Evolutionary conservation across 2,329 filamentous ascomycete species (phyloP).

Genomic region (Pezicula neosporulosa): DNA sequence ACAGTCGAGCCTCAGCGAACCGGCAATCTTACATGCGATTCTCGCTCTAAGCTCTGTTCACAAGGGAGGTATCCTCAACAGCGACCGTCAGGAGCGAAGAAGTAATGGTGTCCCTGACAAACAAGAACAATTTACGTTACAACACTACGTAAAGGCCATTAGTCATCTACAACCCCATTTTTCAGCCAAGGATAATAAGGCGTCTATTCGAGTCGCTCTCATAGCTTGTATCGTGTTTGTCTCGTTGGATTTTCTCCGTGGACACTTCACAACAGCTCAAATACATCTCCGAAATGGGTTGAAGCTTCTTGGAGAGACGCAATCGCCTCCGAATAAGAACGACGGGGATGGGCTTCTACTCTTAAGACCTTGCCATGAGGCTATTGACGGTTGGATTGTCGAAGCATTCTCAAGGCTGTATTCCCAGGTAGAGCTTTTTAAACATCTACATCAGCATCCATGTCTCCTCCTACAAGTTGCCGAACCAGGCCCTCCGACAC

Average conservation of each 20-base stretch:
- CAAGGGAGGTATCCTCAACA: constrained; percentile 25
- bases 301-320: constrained; percentile 29
- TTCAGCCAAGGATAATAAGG: constrained; percentile 27
- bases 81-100: constrained; percentile 19
- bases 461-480: constrained; percentile 11
- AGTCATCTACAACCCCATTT: constrained; percentile 34
- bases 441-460: constrained; percentile 13
- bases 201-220: constrained; percentile 30
- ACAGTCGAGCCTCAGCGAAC: constrained; percentile 30
- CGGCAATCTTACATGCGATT: constrained; percentile 34
- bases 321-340: not conserved
- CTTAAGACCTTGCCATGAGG: constrained; percentile 18
- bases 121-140: constrained; percentile 33
- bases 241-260: constrained; percentile 50
- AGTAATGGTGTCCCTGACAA: constrained; percentile 11
- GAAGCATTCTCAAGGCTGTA: constrained; percentile 34
- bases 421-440: constrained; percentile 27
- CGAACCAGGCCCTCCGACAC: constrained; percentile 6
- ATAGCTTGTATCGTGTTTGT: constrained; percentile 47
- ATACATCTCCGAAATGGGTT: constrained; percentile 41
- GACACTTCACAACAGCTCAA: constrained; percentile 33
- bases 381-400: constrained; percentile 38
- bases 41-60: constrained; percentile 37
- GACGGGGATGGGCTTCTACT: not conserved
- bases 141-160: constrained; percentile 50